Evolutionary conservation across 2,329 filamentous ascomycete species (phyloP).

Genomic region (Arthrobotrys iridis): DNA sequence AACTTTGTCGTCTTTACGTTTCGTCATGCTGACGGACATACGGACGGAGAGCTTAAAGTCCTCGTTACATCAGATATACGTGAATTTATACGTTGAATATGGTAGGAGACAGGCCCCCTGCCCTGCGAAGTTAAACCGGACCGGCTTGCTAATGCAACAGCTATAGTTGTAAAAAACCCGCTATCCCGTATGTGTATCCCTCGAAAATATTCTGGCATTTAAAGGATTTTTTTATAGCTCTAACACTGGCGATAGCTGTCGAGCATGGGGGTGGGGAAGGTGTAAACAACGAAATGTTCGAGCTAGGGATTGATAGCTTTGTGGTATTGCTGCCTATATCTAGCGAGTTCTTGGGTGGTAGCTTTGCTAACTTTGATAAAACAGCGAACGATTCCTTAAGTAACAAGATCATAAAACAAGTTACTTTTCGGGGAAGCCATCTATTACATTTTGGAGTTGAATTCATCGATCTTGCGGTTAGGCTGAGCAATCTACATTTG

Average conservation of each 20-base stretch:
- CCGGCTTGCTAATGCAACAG: conserved; percentile 7
- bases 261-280: conserved; percentile 75
- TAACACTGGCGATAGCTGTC: conserved; percentile 62
- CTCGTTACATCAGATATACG: conserved; percentile 97
- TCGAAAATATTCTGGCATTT: background rate
- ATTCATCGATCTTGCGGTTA: background rate
- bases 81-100: conserved; percentile 97
- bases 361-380: background rate
- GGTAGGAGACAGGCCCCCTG: conserved; percentile 66
- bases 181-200: conserved; percentile 64
- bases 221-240: background rate
- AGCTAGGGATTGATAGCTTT: conserved; percentile 79
- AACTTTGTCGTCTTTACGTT: conserved; percentile 92
- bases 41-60: conserved; percentile 89
- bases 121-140: background rate
- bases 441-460: background rate
- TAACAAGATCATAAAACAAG: background rate
- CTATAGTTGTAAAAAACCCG: conserved; percentile 75
- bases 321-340: conserved; percentile 65
- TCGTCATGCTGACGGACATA: conserved; percentile 95
- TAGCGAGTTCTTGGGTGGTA: background rate
- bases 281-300: conserved; percentile 77
- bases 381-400: conserved; percentile 35
- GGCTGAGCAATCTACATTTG: background rate
- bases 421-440: background rate